Base-by-base conservation (phyloP, 2,329 filamentous ascomycete genomes). In the Penicillium rolfsii region DNA sequence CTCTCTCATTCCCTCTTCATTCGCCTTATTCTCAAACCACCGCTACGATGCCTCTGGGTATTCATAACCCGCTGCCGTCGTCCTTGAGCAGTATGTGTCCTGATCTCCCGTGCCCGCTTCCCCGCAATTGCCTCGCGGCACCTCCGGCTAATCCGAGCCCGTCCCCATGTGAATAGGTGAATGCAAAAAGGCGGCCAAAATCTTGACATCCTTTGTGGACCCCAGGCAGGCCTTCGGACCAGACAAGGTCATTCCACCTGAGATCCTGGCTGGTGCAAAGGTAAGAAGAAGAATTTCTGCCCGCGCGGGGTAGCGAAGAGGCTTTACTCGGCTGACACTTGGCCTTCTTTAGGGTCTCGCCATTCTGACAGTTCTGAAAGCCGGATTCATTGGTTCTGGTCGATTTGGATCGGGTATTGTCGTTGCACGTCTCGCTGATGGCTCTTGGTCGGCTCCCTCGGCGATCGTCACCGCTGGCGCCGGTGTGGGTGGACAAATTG, bases 121-220 rank as follows among this genome's bases (percentile, higher is more conserved):
- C 70, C 74, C 74, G 72, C 74, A 75, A 66, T 72, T 59, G 60
- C 19, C 55, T 58, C 49, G 65, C 64, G 65, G 66, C 60, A 55
- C 60, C 46, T 59, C 58, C 61, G 67, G 69, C 71, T 75, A 73
- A 78, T 76, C 62, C 30, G 75, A 16, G 33, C 22, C 71, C 55
- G 55, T 56, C 59, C 54, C 67, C 58, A 60, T 53, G 60, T 68
- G 52, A 60, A 69, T 78, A 97, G 94, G 92, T 82, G 95, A 99
- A 82, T 98, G 95, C 82, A 95, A 90, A 79, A 99, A 99, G 81
- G 95, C 93, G 75, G 91, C 91, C 74, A 97, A 96, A 83, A 98
- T 98, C 73, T 86, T 99, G 69, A 87, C 91, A 49, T 96, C 93
- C 12, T 99, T 99, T 76, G 86, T 98, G 75, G 95, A 98, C 75